Evolutionary conservation across 2,329 filamentous ascomycete species (phyloP), one percentile per base, ranked within the genome.

Genomic region (Curvularia eragrostidis): DNA sequence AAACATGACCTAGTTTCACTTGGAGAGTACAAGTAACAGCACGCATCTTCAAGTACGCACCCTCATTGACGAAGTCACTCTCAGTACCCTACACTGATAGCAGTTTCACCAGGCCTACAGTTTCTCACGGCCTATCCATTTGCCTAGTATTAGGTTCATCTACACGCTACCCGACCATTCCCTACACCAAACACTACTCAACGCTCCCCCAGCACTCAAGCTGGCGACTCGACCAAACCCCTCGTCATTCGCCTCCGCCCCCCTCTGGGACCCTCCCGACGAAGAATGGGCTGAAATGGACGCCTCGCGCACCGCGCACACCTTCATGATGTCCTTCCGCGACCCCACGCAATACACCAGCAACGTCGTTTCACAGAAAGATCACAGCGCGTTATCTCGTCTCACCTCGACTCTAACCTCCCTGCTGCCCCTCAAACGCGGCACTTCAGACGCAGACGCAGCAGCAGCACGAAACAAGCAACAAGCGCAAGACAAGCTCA

Each of bases 221-320:
- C 39, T 55, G 46, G 34, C 39, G 10, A 18, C 34, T 38, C 23
- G 19, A 3, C 42, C 21, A n/a, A 30, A 39, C 34, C 34, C 38
- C 5, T 56, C 48, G 5, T 42, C 46, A 2, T 50, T 49, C 18
- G 58, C 47, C 7, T 23, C 32, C 7, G 47, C 24, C 21, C 48
- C 52, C 0, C 36, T 62, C 42, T 64, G 62, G 59, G 62, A 62
- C 8, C 56, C 59, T 3, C 52, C 54, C 12, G 62, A 64, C 23
- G 48, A 55, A 21, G 62, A 62, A 48, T 64, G 62, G 62, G 15
- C 23, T 9, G 55, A 58, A 1, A 2, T 61, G 1, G 50, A 63
- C 41, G 55, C 58, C 1, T 38, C 5, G 4, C 43, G 39, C 6
- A 41, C 59, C 41, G 52, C 38, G 5, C 34, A 19, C 38, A 63